A percentile compares a stretch with the other conserved stretches of the same genome.
These are phyloP conservation scores for Leccinum imitatum DNA, from an alignment of 768 basidiomycete genomes.

Conservation along the genomic window DNA sequence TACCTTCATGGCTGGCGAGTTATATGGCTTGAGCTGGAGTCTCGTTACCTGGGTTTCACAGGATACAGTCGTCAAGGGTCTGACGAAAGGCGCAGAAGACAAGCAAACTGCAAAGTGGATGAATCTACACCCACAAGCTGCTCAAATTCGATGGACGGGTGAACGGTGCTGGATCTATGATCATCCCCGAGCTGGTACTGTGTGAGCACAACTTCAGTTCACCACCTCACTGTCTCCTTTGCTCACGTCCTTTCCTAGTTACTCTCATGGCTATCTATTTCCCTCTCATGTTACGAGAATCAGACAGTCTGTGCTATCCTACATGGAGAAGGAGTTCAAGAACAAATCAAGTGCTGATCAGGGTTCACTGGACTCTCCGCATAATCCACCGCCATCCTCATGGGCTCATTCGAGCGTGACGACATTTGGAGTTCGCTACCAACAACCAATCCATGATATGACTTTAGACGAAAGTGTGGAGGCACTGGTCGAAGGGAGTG, in stretches of 20 bases:
- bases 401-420: constrained; percentile 86
- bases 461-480: constrained; percentile 75
- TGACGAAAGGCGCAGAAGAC: constrained; percentile 85
- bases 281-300: constrained; percentile 82
- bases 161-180: constrained; percentile 99
- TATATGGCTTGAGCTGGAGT: constrained; percentile 88
- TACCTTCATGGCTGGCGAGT: constrained; percentile 92
- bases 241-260: constrained; percentile 45
- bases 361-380: constrained; percentile 19
- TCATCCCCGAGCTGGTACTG: constrained; percentile 91
- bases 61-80: constrained; percentile 61
- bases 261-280: constrained; percentile 94
- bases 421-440: constrained; percentile 77
- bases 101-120: constrained; percentile 95
- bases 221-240: constrained; percentile 1
- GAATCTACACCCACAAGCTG: constrained; percentile 73
- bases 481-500: constrained; percentile 89
- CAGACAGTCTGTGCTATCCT: constrained; percentile 51
- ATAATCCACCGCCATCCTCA: constrained; percentile 48
- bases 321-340: constrained; percentile 46
- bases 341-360: constrained; percentile 34
- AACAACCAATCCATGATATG: constrained; percentile 64
- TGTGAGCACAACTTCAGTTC: constrained; percentile 50
- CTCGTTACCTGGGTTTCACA: constrained; percentile 86
- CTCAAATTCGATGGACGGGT: constrained; percentile 82